phyloP scores from a whole-genome alignment of 2,329 filamentous ascomycete genomes.

The Alternaria ventricosa region DNA sequence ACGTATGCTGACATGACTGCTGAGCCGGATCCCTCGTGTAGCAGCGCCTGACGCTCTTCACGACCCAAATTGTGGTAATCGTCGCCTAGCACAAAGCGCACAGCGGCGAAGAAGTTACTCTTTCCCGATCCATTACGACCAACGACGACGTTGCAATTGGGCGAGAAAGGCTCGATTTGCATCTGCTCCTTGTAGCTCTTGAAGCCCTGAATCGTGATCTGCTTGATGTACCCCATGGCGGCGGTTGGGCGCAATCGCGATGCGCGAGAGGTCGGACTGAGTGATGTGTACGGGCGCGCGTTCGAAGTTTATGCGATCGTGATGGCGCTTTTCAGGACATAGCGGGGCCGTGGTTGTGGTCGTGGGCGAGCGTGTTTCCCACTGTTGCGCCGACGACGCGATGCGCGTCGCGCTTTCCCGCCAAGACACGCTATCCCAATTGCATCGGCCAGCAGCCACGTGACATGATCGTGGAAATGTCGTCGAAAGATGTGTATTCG shows the following conservation, averaged over 20 bases:
- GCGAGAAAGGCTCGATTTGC: conserved; percentile 96
- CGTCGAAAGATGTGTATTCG: not conserved
- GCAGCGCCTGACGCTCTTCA: conserved; percentile 91
- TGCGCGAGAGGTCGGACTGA: not conserved
- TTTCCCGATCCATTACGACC: conserved; percentile 99
- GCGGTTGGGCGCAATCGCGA: conserved; percentile 16
- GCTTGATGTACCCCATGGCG: conserved; percentile 79
- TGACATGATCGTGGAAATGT: not conserved
- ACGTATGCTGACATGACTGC: conserved; percentile 99
- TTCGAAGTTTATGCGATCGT: conserved; percentile 16
- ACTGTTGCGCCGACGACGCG: conserved; percentile 28
- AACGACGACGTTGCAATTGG: conserved; percentile 97
- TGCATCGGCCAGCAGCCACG: not conserved
- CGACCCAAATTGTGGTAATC: conserved; percentile 95
- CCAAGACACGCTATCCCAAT: conserved; percentile 12
- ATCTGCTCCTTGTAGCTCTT: conserved; percentile 99
- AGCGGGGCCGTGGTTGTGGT: conserved; percentile 15
- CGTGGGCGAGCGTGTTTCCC: conserved; percentile 10
- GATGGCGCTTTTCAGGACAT: conserved; percentile 24
- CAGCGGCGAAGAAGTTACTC: conserved; percentile 99
- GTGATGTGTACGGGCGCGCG: not conserved
- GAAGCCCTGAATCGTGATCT: conserved; percentile 99
- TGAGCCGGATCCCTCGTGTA: conserved; percentile 98
- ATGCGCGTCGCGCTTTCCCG: conserved; percentile 30
- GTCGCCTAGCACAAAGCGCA: conserved; percentile 97